These are phyloP conservation scores for Lactifluus pinguis DNA, from an alignment of 768 basidiomycete species.

Conservation along the genomic window DNA sequence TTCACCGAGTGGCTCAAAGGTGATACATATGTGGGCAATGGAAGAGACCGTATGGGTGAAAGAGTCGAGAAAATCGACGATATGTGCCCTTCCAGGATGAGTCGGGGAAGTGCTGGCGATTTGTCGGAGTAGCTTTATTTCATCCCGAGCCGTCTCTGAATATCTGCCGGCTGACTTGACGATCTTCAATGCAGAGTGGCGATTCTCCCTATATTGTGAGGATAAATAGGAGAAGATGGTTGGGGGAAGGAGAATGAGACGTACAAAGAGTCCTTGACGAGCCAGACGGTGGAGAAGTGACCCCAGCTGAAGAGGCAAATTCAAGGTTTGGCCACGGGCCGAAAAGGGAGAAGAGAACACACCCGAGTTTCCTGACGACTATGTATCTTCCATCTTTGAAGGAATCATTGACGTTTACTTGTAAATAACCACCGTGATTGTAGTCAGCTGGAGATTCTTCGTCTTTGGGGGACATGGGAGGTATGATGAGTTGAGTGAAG, in stretches of 20 bases:
- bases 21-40: conserved; percentile 73
- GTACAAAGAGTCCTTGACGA: conserved; percentile 69
- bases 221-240: not conserved
- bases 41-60: conserved; percentile 50
- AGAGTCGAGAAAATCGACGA: conserved; percentile 87
- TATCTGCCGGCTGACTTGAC: conserved; percentile 94
- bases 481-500: conserved; percentile 32
- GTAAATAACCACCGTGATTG: conserved; percentile 71
- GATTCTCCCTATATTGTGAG: conserved; percentile 39
- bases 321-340: not conserved
- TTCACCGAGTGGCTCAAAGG: conserved; percentile 81
- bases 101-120: conserved; percentile 61
- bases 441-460: conserved; percentile 82
- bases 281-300: conserved; percentile 93
- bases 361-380: conserved; percentile 88
- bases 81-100: conserved; percentile 70
- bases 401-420: conserved; percentile 52
- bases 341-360: conserved; percentile 18
- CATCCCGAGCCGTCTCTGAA: conserved; percentile 93
- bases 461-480: conserved; percentile 54
- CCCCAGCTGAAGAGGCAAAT: conserved; percentile 60
- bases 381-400: conserved; percentile 82
- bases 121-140: conserved; percentile 83
- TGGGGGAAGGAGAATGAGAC: conserved; percentile 24
- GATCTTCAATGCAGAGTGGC: conserved; percentile 87